These are phyloP conservation scores for Pseudophaeomoniella oleicola DNA, from an alignment of 2,329 filamentous ascomycete species.

Conservation along the genomic window DNA sequence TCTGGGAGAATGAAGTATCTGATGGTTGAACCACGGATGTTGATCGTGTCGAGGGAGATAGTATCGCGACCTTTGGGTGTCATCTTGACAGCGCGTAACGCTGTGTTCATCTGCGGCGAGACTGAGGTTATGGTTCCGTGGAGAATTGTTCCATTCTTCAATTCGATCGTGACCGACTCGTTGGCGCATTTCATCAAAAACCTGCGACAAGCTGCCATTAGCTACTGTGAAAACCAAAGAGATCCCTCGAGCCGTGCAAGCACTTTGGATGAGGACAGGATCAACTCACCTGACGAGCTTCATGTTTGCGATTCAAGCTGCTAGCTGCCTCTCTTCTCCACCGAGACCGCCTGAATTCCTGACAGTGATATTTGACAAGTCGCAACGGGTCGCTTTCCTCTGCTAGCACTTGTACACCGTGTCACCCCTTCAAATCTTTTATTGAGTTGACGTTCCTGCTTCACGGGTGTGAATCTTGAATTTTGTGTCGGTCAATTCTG, in stretches of 20 bases:
- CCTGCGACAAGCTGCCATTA: constrained; percentile 34
- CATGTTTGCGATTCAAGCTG: constrained; percentile 46
- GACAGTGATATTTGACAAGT: too few species aligned
- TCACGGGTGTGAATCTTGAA: neutral
- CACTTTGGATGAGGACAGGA: neutral
- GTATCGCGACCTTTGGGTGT: constrained; percentile 77
- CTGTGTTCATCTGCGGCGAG: constrained; percentile 96
- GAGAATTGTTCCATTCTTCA: constrained; percentile 97
- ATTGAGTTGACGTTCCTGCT: too few species aligned
- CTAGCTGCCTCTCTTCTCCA: too few species aligned
- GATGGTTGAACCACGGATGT: constrained; percentile 89
- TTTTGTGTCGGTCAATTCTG: neutral
- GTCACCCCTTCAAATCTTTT: too few species aligned
- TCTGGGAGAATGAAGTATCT: constrained; percentile 95
- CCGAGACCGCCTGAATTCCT: too few species aligned
- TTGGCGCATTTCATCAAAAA: constrained; percentile 99
- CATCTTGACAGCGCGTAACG: constrained; percentile 93
- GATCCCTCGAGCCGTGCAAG: neutral
- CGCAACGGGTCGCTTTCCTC: too few species aligned
- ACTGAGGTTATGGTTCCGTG: constrained; percentile 95
- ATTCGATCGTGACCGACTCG: constrained; percentile 94
- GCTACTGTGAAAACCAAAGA: neutral
- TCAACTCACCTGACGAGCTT: constrained; percentile 82
- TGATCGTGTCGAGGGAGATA: constrained; percentile 84
- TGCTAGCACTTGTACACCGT: too few species aligned